A percentile compares a stretch with the other conserved stretches of the same genome.
These are phyloP conservation scores for Fagopyrum tataricum DNA, from an alignment of 148 eudicot species.

Conservation along the genomic window DNA sequence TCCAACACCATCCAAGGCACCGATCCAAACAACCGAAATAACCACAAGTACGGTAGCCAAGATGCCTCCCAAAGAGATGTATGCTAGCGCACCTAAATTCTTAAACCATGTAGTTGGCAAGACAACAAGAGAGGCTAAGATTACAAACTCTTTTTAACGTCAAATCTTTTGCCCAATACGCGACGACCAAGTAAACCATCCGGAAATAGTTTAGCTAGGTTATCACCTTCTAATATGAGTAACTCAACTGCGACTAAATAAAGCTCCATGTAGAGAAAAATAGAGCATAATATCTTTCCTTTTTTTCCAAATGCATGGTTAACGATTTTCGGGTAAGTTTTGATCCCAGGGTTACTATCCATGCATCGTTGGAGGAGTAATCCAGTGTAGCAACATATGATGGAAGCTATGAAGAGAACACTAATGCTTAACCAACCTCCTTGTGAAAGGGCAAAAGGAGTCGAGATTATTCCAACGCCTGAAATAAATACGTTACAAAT, in stretches of 20 bases:
- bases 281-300: constrained; percentile 22
- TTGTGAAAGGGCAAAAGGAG: constrained; percentile 39
- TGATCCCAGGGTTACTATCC: constrained; percentile 24
- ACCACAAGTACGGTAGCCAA: constrained; percentile 35
- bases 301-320: too few species aligned
- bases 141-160: constrained; percentile 16
- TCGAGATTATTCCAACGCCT: constrained; percentile 42
- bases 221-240: constrained; percentile 50
- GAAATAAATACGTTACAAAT: neutral
- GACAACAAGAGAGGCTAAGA: constrained; percentile 30
- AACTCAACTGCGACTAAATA: constrained; percentile 38
- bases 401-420: constrained; percentile 26
- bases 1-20: constrained; percentile 42
- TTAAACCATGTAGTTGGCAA: constrained; percentile 49
- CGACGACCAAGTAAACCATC: neutral
- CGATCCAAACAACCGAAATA: constrained; percentile 39
- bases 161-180: neutral
- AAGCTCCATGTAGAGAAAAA: constrained; percentile 27
- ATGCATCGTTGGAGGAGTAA: constrained; percentile 37
- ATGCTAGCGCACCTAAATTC: constrained; percentile 36
- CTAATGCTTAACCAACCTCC: constrained; percentile 50
- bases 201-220: constrained; percentile 32
- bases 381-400: constrained; percentile 28
- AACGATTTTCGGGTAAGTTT: constrained; percentile 39
- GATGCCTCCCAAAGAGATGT: constrained; percentile 46